These are phyloP conservation scores for Globisporangium splendens DNA, from an alignment of 352 stramenopile species.

Conservation along the genomic window DNA sequence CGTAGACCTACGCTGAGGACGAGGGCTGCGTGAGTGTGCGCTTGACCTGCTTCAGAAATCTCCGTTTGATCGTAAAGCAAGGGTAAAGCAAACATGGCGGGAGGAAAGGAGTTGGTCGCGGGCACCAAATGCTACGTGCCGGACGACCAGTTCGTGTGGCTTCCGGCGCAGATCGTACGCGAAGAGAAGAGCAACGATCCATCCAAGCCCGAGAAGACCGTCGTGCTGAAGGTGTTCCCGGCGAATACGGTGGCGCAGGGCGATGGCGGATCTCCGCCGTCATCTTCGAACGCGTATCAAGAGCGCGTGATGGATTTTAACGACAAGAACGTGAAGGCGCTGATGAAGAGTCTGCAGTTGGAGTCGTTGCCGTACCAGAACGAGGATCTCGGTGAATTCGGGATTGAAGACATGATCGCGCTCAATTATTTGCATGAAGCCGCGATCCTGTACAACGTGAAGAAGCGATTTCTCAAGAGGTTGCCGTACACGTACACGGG, in stretches of 20 bases:
- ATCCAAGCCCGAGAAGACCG: constrained; percentile 54
- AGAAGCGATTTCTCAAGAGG: constrained; percentile 75
- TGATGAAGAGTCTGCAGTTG: constrained; percentile 62
- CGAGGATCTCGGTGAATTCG: constrained; percentile 46
- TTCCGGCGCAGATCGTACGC: constrained; percentile 67
- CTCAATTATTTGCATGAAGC: constrained; percentile 90
- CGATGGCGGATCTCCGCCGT: constrained; percentile 18
- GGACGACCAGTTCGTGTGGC: constrained; percentile 73
- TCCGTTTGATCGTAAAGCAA: not conserved
- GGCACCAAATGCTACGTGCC: constrained; percentile 83
- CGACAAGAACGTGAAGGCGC: constrained; percentile 53
- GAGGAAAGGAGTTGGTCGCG: constrained; percentile 20
- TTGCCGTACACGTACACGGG: constrained; percentile 96
- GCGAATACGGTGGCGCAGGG: constrained; percentile 11
- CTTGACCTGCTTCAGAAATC: not conserved
- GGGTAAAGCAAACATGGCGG: not conserved
- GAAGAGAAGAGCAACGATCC: constrained; percentile 48
- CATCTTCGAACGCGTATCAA: constrained; percentile 16
- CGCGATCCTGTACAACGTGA: constrained; percentile 91
- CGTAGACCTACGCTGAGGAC: no score
- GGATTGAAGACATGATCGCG: constrained; percentile 85
- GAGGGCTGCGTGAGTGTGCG: no score
- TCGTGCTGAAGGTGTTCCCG: constrained; percentile 49
- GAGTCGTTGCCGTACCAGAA: constrained; percentile 81
- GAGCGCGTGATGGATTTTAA: constrained; percentile 77